Evolutionary conservation across 2,329 filamentous ascomycete genomes (phyloP).

Genomic region (Cucurbitaria berberidis): DNA sequence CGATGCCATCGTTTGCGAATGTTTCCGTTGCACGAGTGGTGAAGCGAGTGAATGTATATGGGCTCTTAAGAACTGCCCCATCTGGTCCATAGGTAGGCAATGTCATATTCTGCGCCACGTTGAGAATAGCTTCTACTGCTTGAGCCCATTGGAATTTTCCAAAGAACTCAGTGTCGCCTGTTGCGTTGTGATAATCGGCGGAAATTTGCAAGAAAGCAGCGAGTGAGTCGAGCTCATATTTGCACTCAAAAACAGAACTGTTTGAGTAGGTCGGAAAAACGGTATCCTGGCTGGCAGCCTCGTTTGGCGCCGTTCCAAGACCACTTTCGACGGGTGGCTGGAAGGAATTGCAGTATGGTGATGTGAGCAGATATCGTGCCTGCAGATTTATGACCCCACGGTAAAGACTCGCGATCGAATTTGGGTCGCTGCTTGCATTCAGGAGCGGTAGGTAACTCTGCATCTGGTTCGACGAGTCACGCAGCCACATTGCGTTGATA

Average conservation of each 20-base stretch:
- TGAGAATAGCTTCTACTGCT: conserved; percentile 54
- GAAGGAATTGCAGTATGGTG: conserved; percentile 62
- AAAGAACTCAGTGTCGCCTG: conserved; percentile 57
- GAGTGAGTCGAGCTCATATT: conserved; percentile 61
- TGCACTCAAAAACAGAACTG: conserved; percentile 58
- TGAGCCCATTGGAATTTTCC: conserved; percentile 55
- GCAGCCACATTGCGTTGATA: conserved; percentile 63
- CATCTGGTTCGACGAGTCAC: conserved; percentile 70
- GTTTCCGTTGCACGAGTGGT: conserved; percentile 56
- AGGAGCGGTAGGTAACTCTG: conserved; percentile 71
- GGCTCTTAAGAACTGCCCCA: conserved; percentile 52
- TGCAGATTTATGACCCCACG: conserved; percentile 76
- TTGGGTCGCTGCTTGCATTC: conserved; percentile 57
- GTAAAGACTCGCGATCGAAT: conserved; percentile 71
- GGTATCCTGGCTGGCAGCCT: conserved; percentile 48
- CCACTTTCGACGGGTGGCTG: conserved; percentile 58
- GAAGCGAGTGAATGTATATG: conserved; percentile 55
- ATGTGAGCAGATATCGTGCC: conserved; percentile 68
- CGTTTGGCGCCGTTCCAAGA: conserved; percentile 49
- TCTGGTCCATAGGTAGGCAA: conserved; percentile 56
- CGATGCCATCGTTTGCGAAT: conserved; percentile 59
- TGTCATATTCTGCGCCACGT: conserved; percentile 55
- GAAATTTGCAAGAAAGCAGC: conserved; percentile 59
- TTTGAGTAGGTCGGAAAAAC: conserved; percentile 54
- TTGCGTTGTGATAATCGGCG: conserved; percentile 57